Conservation (phyloP, 495 filamentous ascomycete genomes). For the Endocarpon pusillum region DNA sequence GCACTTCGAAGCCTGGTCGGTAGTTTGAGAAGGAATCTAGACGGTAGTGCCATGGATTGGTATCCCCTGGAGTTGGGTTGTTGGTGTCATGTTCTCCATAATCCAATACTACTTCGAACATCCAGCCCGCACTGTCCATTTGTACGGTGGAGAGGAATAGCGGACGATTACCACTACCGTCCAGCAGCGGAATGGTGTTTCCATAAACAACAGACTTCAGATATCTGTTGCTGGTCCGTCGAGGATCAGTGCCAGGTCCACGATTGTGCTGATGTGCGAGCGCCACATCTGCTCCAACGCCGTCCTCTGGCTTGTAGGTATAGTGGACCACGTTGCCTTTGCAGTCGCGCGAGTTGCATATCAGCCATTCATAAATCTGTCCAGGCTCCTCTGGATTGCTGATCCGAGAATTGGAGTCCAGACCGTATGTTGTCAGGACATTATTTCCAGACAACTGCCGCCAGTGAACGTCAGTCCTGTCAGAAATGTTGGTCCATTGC, state of each 20-base stretch:
- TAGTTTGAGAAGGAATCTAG: constrained; percentile 18
- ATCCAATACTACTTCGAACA: constrained; percentile 21
- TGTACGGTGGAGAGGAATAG: not conserved
- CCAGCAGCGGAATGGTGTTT: constrained; percentile 5
- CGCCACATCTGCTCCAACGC: not conserved
- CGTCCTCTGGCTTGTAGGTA: constrained; percentile 12
- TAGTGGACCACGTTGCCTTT: constrained; percentile 7
- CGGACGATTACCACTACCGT: not conserved
- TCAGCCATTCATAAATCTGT: constrained; percentile 9
- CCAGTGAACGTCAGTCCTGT: constrained; percentile 8
- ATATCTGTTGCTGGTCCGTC: constrained; percentile 8
- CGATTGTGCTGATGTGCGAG: constrained; percentile 4
- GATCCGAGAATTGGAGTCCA: constrained; percentile 3
- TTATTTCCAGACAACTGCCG: constrained; percentile 7
- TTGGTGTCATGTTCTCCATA: constrained; percentile 18
- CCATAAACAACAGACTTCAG: constrained; percentile 16
- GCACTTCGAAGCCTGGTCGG: constrained; percentile 13
- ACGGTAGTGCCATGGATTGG: constrained; percentile 7
- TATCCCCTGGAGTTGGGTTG: constrained; percentile 1
- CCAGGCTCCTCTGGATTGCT: constrained; percentile 1
- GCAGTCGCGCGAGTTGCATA: constrained; percentile 6
- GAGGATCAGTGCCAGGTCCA: not conserved
- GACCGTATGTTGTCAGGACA: constrained; percentile 6
- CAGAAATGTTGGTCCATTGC: constrained; percentile 3
- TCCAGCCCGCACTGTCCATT: constrained; percentile 10